Conservation (phyloP, 1,284 basidiomycete genomes). For the Cutaneotrichosporon daszewskae region DNA sequence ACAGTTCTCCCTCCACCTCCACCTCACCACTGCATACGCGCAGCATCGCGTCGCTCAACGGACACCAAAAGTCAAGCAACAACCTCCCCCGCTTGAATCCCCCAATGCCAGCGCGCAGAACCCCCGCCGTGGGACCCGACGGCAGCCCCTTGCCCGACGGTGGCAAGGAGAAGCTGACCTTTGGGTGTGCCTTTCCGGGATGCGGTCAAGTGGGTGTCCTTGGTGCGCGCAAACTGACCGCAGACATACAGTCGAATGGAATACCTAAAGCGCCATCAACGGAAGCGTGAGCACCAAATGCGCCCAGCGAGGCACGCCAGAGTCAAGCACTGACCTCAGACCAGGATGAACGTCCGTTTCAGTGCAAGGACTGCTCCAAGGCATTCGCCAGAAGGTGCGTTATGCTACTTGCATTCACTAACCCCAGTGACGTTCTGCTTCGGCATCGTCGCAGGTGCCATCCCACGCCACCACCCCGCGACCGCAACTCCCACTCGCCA, state of each 20-base stretch:
- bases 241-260: slow-evolving; percentile 47
- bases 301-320: not conserved
- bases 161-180: slow-evolving; percentile 43
- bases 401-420: not conserved
- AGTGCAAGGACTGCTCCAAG: slow-evolving; percentile 46
- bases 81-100: too few species aligned
- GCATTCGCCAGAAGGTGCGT: slow-evolving; percentile 47
- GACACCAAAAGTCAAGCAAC: too few species aligned
- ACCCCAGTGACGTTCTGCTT: slow-evolving; percentile 45
- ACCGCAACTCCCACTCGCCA: slow-evolving; percentile 37
- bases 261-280: slow-evolving; percentile 47
- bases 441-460: slow-evolving; percentile 48
- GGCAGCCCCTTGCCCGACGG: slow-evolving; percentile 20
- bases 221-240: slow-evolving; percentile 4
- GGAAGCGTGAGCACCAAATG: slow-evolving; percentile 48
- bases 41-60: too few species aligned
- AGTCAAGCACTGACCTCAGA: slow-evolving; percentile 26
- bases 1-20: slow-evolving; percentile 8
- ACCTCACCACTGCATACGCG: not conserved
- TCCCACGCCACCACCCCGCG: slow-evolving; percentile 41
- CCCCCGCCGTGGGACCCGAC: slow-evolving; percentile 12
- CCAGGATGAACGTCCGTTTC: slow-evolving; percentile 46
- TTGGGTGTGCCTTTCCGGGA: slow-evolving; percentile 38
- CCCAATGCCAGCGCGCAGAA: slow-evolving; percentile 19
- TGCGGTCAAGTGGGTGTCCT: slow-evolving; percentile 38